Conservation (phyloP, 352 stramenopile genomes). For the Elongisporangium undulatum region DNA sequence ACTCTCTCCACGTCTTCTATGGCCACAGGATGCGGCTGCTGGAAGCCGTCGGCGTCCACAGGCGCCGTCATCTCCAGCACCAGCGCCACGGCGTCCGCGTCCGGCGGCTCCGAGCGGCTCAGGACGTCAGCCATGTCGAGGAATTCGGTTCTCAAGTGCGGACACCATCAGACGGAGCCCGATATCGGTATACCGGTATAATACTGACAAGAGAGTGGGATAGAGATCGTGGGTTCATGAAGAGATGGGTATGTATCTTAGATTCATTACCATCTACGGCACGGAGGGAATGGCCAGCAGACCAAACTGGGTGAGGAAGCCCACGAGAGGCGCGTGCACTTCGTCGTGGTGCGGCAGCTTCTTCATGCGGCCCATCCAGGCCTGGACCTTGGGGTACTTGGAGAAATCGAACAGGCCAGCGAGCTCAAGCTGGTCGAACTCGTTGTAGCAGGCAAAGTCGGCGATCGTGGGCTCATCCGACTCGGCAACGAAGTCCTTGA, state of each 20-base stretch:
- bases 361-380: slow-evolving; percentile 34
- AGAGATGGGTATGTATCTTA: too few relatives aligned
- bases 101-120: background rate
- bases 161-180: background rate
- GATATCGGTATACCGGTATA: background rate
- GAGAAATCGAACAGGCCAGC: slow-evolving; percentile 34
- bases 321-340: slow-evolving; percentile 19
- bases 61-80: slow-evolving; percentile 48
- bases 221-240: background rate
- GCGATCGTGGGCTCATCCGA: slow-evolving; percentile 18
- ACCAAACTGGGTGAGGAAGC: slow-evolving; percentile 1
- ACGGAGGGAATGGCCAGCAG: background rate
- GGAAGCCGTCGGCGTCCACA: slow-evolving; percentile 34
- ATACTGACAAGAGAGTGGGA: background rate
- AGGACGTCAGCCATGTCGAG: background rate
- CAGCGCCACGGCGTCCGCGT: slow-evolving; percentile 18
- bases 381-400: slow-evolving; percentile 26
- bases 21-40: slow-evolving; percentile 24
- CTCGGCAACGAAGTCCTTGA: slow-evolving; percentile 23
- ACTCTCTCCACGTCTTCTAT: slow-evolving; percentile 27
- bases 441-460: slow-evolving; percentile 28
- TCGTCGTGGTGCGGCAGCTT: slow-evolving; percentile 37
- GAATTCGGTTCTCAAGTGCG: background rate
- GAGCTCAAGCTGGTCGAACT: slow-evolving; percentile 30
- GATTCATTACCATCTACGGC: too few relatives aligned